Percentiles rank a stretch among this genome's conserved stretches.
Conservation (phyloP, 2,329 filamentous ascomycete species). For the Aphanocladium album region DNA sequence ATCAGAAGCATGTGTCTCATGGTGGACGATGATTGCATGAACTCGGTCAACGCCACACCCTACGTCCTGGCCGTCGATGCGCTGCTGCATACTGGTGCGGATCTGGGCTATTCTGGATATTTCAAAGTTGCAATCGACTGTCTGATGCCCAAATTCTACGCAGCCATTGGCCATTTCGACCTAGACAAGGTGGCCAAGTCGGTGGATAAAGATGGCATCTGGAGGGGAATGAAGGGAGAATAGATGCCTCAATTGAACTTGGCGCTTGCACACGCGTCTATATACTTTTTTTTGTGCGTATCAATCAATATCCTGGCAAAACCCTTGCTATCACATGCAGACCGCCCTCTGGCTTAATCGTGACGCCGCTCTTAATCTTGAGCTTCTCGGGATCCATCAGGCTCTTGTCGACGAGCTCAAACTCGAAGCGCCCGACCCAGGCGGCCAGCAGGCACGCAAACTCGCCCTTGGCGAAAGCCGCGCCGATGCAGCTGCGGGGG, state of each 20-base stretch:
- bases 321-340: slow-evolving; percentile 63
- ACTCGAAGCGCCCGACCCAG: slow-evolving; percentile 70
- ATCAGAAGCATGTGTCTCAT: not conserved
- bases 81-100: not conserved
- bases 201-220: not conserved
- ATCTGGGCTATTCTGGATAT: not conserved
- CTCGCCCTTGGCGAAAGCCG: slow-evolving; percentile 75
- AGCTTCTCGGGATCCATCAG: slow-evolving; percentile 63
- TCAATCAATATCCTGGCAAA: slow-evolving; percentile 62
- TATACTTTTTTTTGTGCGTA: too few relatives aligned
- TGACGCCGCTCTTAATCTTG: slow-evolving; percentile 64
- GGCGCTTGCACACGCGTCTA: too few relatives aligned
- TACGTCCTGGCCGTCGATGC: slow-evolving; percentile 6
- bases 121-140: not conserved
- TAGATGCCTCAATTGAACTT: too few relatives aligned
- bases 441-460: slow-evolving; percentile 77
- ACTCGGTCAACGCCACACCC: not conserved
- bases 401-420: slow-evolving; percentile 50
- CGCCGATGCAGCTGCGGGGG: slow-evolving; percentile 79
- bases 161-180: not conserved
- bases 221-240: not conserved
- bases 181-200: not conserved
- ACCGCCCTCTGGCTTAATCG: slow-evolving; percentile 66
- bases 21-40: not conserved
- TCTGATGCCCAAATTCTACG: not conserved